Base-by-base conservation (phyloP, 148 eudicot genomes). In the Fagopyrum homotropicum region DNA sequence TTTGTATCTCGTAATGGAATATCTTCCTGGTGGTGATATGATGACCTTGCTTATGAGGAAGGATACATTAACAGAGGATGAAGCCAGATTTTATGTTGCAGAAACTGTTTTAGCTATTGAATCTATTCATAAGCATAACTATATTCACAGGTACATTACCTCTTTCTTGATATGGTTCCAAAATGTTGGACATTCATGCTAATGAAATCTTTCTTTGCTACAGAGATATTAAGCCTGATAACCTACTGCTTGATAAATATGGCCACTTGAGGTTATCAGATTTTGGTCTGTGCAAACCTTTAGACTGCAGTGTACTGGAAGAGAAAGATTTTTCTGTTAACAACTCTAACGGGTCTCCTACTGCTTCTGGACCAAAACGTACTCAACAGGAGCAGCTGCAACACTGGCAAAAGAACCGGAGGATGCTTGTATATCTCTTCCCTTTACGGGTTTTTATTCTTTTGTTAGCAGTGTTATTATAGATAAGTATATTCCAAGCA, bases 21-120 rank as follows among this genome's bases (percentile, higher is more conserved):
- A 93, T 88, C 88, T 93, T 78, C 97, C 98, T 66, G 98, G 98
- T 72, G 98, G 98, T 78, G 98, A 93, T 83, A 88, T 93, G 97
- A 93, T 93, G 98, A 93, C 97, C 17, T 80, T 93, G 77, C 89
- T 93, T 61, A 93, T 93, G 98, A 89, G 98, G 80, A 93, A 93
- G 85, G 98, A 93, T 70, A 93, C 87, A 59, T 84, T 93, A 80
- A 91, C 93, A 49, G 97, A 91, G 71, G 88, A 93, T 79, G 98
- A 91, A 78, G 88, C 97, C 45, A 86, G 89, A 83, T 93, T 93
- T 87, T 93, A 93, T 76, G 87, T 93, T 76, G 97, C 97, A 19
- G 98, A 93, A 84, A 93, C 98, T 74, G 88, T 93, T 78, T 88
- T 93, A 85, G 98, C 98, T 26, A 88, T 93, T 76, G 95, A 91